These are phyloP conservation scores for Peterozyma xylosa DNA, from an alignment of 805 yeast species.

Conservation along the genomic window DNA sequence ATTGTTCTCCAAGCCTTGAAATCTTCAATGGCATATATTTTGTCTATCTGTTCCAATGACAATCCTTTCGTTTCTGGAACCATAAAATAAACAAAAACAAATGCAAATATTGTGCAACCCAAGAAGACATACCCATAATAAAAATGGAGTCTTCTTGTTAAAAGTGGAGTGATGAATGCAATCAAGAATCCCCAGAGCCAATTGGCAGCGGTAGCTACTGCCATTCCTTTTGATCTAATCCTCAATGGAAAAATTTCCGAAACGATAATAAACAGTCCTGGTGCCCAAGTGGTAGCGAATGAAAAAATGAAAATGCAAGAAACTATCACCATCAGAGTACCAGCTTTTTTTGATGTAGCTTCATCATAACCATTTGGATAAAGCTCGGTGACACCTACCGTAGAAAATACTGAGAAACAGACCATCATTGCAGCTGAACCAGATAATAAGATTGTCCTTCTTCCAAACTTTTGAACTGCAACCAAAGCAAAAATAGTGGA, in stretches of 20 bases:
- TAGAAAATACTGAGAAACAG: neutral
- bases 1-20: too few relatives aligned
- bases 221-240: constrained; percentile 27
- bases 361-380: constrained; percentile 3
- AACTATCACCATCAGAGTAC: constrained; percentile 46
- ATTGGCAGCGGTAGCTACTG: constrained; percentile 15
- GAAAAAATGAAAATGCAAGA: constrained; percentile 43
- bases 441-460: constrained; percentile 29
- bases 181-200: constrained; percentile 36
- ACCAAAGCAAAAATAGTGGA: constrained; percentile 12
- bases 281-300: constrained; percentile 55
- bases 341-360: constrained; percentile 21
- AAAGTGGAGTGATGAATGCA: constrained; percentile 57
- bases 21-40: neutral
- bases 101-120: constrained; percentile 23
- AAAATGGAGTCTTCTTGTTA: constrained; percentile 50
- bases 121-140: constrained; percentile 50
- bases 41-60: neutral
- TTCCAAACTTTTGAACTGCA: constrained; percentile 23
- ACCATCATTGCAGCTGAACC: constrained; percentile 21
- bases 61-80: constrained; percentile 5
- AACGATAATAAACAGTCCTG: constrained; percentile 38
- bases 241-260: constrained; percentile 37
- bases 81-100: constrained; percentile 26
- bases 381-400: neutral